Evolutionary conservation across 2,329 filamentous ascomycete genomes (phyloP), one percentile per base, ranked within the genome.

Genomic region (Ascochyta clinopodiicola): DNA sequence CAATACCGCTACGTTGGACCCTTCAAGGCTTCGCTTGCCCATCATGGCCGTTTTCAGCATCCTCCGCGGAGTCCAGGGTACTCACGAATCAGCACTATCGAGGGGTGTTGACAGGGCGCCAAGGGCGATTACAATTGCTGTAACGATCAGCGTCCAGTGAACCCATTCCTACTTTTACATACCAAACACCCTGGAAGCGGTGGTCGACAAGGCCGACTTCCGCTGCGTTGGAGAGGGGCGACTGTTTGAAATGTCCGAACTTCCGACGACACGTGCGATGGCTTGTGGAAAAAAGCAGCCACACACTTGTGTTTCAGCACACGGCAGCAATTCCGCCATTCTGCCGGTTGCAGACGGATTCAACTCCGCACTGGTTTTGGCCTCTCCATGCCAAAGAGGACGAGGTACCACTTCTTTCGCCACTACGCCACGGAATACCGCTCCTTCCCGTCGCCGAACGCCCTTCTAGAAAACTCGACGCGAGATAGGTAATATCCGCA

Each of bases 1-100:
- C 59, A 61, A 56, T 62, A 58, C 60, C 65, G 57, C 60, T 49
- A 51, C 38, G 56, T 57, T 68, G 70, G 65, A 65, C 59, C 63
- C 57, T 62, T 63, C 54, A 43, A 43, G 42, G 46, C 46, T 55
- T 56, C 53, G 54, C 55, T 12, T 60, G 56, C 54, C 49, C 56
- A 58, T 60, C 53, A 29, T 44, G 29, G 25, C 56, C 58, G 44
- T 39, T 57, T 57, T 58, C 51, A 61, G 58, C 46, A 31, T 32
- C 27, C 47, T 38, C 57, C 60, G 52, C 45, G 51, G 49, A 47
- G 42, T n/a, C 43, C 40, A 13, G 17, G 42, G 36, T 39, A 19
- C 34, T 39, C 27, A 44, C 50, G 43, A 44, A 40, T 59, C 47
- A 47, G 34, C 45, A 39, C 31, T 22, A 40, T 39, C 51, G 39